phyloP scores from a whole-genome alignment of 805 yeast species.

The Starmerella khaoyaiensis region DNA sequence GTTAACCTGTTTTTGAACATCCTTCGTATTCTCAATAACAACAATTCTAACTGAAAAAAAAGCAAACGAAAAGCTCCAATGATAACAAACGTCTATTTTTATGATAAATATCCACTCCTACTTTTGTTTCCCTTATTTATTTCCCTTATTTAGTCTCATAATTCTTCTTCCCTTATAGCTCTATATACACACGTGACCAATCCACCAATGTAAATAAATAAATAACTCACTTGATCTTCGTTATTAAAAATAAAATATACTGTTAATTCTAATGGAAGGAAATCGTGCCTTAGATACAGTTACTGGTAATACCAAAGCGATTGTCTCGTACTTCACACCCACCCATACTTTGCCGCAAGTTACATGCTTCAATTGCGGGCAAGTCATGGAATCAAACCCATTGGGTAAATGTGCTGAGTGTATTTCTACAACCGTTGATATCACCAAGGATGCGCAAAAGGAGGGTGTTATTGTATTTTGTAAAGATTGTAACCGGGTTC shows the following conservation, averaged over 20 bases:
- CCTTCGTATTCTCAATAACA: slow-evolving; percentile 42
- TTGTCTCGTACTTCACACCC: slow-evolving; percentile 25
- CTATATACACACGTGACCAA: too few relatives aligned
- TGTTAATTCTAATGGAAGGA: slow-evolving; percentile 7
- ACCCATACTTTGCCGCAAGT: slow-evolving; percentile 54
- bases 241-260: background rate
- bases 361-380: slow-evolving; percentile 92
- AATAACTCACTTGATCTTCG: too few relatives aligned
- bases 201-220: too few relatives aligned
- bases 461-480: slow-evolving; percentile 78
- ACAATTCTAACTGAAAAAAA: slow-evolving; percentile 13
- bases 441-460: slow-evolving; percentile 79
- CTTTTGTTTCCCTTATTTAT: background rate
- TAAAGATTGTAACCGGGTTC: slow-evolving; percentile 83
- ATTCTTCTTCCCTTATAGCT: too few relatives aligned
- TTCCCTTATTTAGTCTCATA: too few relatives aligned
- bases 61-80: too few relatives aligned
- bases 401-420: slow-evolving; percentile 92
- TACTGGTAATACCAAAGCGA: slow-evolving; percentile 8
- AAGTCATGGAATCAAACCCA: slow-evolving; percentile 89
- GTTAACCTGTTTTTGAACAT: slow-evolving; percentile 69
- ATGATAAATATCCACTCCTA: background rate
- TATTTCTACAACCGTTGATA: slow-evolving; percentile 79
- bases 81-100: background rate
- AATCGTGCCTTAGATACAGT: slow-evolving; percentile 2